These are phyloP conservation scores for Phytophthora cactorum DNA, from an alignment of 352 stramenopile genomes.

Conservation along the genomic window DNA sequence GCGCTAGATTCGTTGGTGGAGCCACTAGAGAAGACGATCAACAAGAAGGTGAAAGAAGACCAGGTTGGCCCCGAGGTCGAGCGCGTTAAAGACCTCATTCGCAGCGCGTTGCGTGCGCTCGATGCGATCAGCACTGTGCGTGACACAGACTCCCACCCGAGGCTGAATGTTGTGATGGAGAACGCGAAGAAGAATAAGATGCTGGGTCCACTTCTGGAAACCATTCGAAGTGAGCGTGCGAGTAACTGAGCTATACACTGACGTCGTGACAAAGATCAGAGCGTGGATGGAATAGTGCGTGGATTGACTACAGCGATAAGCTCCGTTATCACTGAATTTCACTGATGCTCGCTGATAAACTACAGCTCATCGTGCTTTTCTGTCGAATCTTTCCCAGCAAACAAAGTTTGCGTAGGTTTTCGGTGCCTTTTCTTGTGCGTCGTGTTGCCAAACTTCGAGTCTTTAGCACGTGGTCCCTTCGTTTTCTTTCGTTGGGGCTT, in stretches of 20 bases:
- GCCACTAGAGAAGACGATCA: conserved; percentile 95
- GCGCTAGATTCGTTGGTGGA: conserved; percentile 92
- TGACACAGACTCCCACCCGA: conserved; percentile 78
- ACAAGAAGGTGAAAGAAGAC: conserved; percentile 96
- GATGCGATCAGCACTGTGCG: conserved; percentile 77
- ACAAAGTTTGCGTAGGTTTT: conserved; percentile 1
- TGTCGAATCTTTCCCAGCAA: conserved; percentile 1
- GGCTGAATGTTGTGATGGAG: conserved; percentile 67
- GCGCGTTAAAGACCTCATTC: conserved; percentile 96
- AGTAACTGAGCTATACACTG: conserved; percentile 32
- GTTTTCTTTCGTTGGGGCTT: conserved; percentile 14
- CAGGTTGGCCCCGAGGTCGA: conserved; percentile 97
- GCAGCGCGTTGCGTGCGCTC: conserved; percentile 92
- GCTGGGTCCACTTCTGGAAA: conserved; percentile 64
- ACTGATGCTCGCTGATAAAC: conserved; percentile 12
- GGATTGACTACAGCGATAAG: conserved; percentile 4
- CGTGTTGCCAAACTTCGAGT: not conserved
- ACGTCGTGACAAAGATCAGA: not conserved
- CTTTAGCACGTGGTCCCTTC: conserved; percentile 2
- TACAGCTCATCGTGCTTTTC: conserved; percentile 42
- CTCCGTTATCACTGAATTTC: not conserved
- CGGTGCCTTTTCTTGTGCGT: not conserved
- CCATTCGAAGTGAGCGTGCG: conserved; percentile 63
- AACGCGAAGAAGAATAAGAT: conserved; percentile 74
- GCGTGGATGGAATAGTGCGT: conserved; percentile 10